Evolutionary conservation across 169 alveolate species (phyloP).

Genomic region (Plasmodium ovale): DNA sequence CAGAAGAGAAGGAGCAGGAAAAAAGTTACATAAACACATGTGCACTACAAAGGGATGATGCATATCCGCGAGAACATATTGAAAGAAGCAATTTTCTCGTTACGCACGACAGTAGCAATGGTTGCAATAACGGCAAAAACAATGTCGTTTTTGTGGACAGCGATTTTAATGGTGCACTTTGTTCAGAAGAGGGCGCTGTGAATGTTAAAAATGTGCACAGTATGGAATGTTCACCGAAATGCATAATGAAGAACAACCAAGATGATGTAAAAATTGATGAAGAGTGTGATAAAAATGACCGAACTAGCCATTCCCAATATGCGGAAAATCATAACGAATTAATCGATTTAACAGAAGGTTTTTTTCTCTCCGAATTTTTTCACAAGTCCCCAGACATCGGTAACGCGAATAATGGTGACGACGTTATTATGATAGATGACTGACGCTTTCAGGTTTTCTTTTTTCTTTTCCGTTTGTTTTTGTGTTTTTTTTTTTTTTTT

Average conservation of each 20-base stretch:
- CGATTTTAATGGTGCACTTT: too few species aligned
- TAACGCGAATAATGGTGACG: conserved; percentile 25
- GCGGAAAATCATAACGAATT: conserved; percentile 15
- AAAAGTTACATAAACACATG: too few species aligned
- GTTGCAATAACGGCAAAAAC: too few species aligned
- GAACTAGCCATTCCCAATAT: conserved; percentile 2
- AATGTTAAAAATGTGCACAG: background rate
- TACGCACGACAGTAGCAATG: too few species aligned
- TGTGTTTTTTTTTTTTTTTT: conserved; percentile 10
- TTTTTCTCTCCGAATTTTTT: conserved; percentile 69
- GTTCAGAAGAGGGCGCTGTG: too few species aligned
- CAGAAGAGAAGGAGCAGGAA: too few species aligned
- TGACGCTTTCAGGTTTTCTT: conserved; percentile 19
- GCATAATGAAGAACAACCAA: background rate
- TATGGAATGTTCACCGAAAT: background rate
- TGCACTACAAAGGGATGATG: too few species aligned
- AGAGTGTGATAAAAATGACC: background rate
- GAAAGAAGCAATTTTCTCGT: too few species aligned
- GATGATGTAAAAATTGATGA: background rate
- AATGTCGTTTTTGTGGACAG: too few species aligned
- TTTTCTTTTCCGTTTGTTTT: too few species aligned
- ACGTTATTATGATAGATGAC: conserved; percentile 69
- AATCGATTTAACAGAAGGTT: conserved; percentile 72
- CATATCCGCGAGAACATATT: too few species aligned
- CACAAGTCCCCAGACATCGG: conserved; percentile 22